These are phyloP conservation scores for Talaromyces thailandensis DNA, from an alignment of 495 filamentous ascomycete genomes.

Conservation along the genomic window DNA sequence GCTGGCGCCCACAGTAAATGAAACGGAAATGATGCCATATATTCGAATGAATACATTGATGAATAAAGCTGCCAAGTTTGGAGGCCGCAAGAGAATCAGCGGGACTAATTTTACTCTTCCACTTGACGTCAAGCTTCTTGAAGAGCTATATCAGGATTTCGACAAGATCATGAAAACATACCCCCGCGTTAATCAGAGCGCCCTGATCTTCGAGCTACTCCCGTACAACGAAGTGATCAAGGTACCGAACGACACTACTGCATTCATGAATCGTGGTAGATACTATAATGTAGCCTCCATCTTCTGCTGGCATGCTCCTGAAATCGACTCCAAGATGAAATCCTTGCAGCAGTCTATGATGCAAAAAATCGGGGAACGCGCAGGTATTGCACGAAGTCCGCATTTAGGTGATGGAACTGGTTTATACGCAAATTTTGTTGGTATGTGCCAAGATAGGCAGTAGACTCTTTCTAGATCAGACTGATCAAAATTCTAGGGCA, in stretches of 20 bases:
- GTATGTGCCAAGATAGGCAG: not conserved
- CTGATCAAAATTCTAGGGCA: slow-evolving; percentile 31
- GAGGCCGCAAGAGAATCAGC: slow-evolving; percentile 36
- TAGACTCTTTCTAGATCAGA: slow-evolving; percentile 6
- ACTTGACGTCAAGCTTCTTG: not conserved
- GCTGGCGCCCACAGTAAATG: slow-evolving; percentile 15
- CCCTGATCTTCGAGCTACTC: slow-evolving; percentile 24
- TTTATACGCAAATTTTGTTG: slow-evolving; percentile 20
- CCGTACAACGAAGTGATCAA: slow-evolving; percentile 26
- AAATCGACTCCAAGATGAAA: slow-evolving; percentile 16
- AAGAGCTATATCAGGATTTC: not conserved
- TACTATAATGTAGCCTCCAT: slow-evolving; percentile 27
- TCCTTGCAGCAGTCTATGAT: slow-evolving; percentile 6
- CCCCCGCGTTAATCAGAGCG: not conserved
- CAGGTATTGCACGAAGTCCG: slow-evolving; percentile 5
- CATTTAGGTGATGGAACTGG: slow-evolving; percentile 21
- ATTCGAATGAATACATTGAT: slow-evolving; percentile 18
- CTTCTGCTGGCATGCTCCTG: slow-evolving; percentile 22
- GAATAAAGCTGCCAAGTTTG: slow-evolving; percentile 18
- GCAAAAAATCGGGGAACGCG: not conserved
- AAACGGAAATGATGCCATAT: slow-evolving; percentile 16
- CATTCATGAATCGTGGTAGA: slow-evolving; percentile 21
- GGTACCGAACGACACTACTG: slow-evolving; percentile 15
- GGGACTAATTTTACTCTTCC: slow-evolving; percentile 13
- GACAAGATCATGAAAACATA: not conserved